Evolutionary conservation across 169 alveolate species (phyloP).

Genomic region (Eimeria acervulina): DNA sequence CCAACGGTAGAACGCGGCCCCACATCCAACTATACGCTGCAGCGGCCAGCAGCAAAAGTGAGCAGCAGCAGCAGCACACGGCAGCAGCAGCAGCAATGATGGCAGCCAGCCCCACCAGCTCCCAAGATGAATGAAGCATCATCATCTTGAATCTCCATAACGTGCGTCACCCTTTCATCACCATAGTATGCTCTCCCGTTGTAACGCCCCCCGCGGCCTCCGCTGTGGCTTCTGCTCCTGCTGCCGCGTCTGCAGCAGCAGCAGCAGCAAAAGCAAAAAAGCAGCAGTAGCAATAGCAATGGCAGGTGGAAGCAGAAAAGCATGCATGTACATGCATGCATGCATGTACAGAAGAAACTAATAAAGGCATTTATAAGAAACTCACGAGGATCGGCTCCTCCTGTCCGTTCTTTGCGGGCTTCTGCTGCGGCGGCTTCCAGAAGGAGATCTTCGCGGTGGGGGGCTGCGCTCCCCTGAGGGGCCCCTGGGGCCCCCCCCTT

Average conservation of each 20-base stretch:
- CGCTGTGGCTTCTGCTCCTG: conserved; percentile 71
- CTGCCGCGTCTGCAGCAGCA: conserved; percentile 52
- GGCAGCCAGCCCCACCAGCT: conserved; percentile 7
- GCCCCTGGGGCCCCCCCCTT: conserved; percentile 33
- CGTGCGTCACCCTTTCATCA: conserved; percentile 71
- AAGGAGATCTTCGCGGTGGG: background rate
- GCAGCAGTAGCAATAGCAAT: background rate
- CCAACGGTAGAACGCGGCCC: background rate
- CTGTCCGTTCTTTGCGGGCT: conserved; percentile 32
- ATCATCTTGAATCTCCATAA: conserved; percentile 77
- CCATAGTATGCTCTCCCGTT: conserved; percentile 43
- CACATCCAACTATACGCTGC: background rate
- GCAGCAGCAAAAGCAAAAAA: background rate
- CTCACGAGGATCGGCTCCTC: conserved; percentile 58
- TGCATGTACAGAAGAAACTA: background rate
- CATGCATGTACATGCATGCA: background rate
- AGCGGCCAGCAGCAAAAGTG: background rate
- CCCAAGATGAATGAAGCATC: conserved; percentile 81
- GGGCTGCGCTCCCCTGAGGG: conserved; percentile 55
- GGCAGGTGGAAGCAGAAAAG: background rate
- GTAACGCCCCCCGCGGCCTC: conserved; percentile 1
- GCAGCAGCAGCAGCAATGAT: background rate
- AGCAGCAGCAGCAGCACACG: background rate
- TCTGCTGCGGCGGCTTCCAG: conserved; percentile 65
- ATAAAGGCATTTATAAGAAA: background rate